Evolutionary conservation across 1,139 yeast genomes (phyloP), one percentile per base, ranked within the genome.

Genomic region (Arxiozyma telluris): DNA sequence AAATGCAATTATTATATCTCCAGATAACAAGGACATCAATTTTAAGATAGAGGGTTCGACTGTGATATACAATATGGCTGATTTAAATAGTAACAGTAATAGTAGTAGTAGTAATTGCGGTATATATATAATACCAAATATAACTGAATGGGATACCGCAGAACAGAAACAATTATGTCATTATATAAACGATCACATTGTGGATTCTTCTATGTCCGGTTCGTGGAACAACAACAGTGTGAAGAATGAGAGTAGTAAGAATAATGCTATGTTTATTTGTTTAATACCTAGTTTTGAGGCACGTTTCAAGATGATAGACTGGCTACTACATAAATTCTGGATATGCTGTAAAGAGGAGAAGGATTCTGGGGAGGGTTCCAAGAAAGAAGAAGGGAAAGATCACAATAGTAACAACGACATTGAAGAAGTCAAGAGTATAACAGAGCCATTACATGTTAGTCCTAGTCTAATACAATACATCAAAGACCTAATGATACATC

Each of bases 401-500:
- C 39, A 34, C 3, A 15, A 34, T 6, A 15, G 6, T 34, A 15
- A 34, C n/a, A 34, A 34, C n/a, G 39, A 34, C n/a, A 34, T n/a
- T 22, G 23, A 15, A 7, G 25, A 18, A 9, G 44, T 25, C 9
- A 38, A 23, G 38, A 27, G 41, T 21, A 42, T 41, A 30, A 18
- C 42, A 5, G 23, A 7, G 17, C 27, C 34, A 17, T 57, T 63
- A 9, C 56, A 59, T 50, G 53, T 64, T 25, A 61, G 61, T 27
- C 59, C 64, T n/a, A 54, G 60, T 11, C 53, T 68, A 27, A 58
- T 60, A 41, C 61, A 69, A 43, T 68, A 68, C 55, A 61, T 67
- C n/a, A 58, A 67, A 44, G 72, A 69, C 53, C 57, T 69, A 6
- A 61, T 67, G 54, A 61, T 69, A 6, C 71, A 68, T 51, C 47